Percentiles rank a stretch among this genome's conserved stretches.
phyloP scores from a whole-genome alignment of 345 rosid genomes.

The Eucalyptus coolabah region DNA sequence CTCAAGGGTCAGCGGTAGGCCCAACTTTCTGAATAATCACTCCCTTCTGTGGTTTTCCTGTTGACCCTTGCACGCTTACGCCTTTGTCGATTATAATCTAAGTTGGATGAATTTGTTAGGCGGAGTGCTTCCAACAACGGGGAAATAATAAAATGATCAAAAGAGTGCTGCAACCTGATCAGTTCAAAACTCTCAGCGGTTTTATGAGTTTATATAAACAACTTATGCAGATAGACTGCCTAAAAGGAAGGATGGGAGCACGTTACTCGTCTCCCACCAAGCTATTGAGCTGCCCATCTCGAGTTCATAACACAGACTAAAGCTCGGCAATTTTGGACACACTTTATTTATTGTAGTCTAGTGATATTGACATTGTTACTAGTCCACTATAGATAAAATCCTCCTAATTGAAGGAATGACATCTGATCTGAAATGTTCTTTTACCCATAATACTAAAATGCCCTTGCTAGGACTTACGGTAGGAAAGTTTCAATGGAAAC shows the following conservation, averaged over 20 bases:
- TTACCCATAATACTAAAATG: not conserved
- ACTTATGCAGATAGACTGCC: not conserved
- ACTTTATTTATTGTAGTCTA: not conserved
- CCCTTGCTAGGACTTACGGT: not conserved
- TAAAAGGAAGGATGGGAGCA: not conserved
- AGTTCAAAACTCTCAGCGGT: not conserved
- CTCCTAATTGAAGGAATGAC: not conserved
- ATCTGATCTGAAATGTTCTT: not conserved
- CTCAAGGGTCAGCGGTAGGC: conserved; percentile 26
- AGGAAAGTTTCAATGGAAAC: not conserved
- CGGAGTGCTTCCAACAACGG: not conserved
- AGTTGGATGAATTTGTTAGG: not conserved
- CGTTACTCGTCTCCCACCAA: not conserved
- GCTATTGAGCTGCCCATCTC: not conserved
- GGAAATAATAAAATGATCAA: not conserved
- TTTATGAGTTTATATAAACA: not conserved
- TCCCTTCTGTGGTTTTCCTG: not conserved
- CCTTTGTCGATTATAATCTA: not conserved
- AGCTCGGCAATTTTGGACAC: not conserved
- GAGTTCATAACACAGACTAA: not conserved
- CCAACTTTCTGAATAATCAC: not conserved
- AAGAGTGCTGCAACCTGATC: not conserved
- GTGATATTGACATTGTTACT: not conserved
- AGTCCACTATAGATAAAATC: not conserved
- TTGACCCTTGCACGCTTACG: not conserved